Evolutionary conservation across 2,329 filamentous ascomycete genomes (phyloP), one percentile per base, ranked within the genome.

Genomic region (Trichoderma breve): DNA sequence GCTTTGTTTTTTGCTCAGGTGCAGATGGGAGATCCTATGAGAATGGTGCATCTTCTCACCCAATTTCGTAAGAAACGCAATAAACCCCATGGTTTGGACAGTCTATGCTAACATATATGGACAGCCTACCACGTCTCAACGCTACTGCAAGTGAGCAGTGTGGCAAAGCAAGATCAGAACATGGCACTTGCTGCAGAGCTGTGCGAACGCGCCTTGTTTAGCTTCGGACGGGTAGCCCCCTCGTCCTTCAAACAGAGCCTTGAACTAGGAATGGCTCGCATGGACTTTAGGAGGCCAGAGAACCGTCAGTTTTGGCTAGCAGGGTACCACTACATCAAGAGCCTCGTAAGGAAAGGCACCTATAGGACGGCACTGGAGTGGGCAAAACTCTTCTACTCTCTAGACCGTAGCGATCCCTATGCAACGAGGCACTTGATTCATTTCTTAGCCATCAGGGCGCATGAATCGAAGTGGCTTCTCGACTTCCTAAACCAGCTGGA

Each of bases 251-350:
- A 91, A 8, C 89, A 89, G 71, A 91, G 91, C 74, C 82, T 99
- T 6, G 88, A 92, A 70, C 88, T 91, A 78, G 96, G 96, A 39
- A 90, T 90, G 75, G 95, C 94, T 6, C 88, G 93, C 18, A 83
- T 99, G 11, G 90, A 95, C 78, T 98, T 98, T 79, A 83, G 86
- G 24, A 86, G 93, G 47, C 91, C 92, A 0, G 95, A 97, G 80
- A 98, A 98, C 80, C 88, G 96, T 57, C 95, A 98, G 80, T 90
- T 99, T 74, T 97, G 93, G 91, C 89, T 98, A 43, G 93, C 94
- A 1, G 93, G 91, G 9, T 97, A 94, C 85, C 90, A 95, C 75
- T 98, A 98, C 77, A 91, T 98, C 76, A 89, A 89, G 76, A 96
- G 93, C 75, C 85, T 99, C 26, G 87, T 94, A 18, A 91, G 94